A percentile compares a stretch with the other conserved stretches of the same genome.
These are phyloP conservation scores for Amanita subjunquillea DNA, from an alignment of 768 basidiomycete species.

Conservation along the genomic window DNA sequence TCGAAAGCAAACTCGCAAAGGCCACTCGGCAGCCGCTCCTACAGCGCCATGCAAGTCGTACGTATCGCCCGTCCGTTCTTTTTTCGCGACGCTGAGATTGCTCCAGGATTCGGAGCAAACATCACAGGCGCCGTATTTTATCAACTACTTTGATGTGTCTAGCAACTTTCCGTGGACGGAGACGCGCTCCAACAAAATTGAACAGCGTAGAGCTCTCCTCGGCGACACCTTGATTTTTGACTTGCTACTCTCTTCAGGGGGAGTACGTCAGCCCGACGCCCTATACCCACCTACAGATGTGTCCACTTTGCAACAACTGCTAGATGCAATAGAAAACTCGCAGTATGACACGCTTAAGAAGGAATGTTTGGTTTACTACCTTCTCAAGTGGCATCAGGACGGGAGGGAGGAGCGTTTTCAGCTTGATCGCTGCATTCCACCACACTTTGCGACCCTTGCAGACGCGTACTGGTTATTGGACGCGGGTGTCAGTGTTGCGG, in stretches of 20 bases:
- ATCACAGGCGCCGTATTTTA: not conserved
- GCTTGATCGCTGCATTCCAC: conserved; percentile 51
- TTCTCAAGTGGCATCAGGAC: conserved; percentile 73
- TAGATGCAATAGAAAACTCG: conserved; percentile 51
- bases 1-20: not conserved
- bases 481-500: conserved; percentile 51
- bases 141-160: conserved; percentile 3
- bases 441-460: conserved; percentile 66
- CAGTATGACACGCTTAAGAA: conserved; percentile 69
- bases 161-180: conserved; percentile 48
- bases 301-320: conserved; percentile 40
- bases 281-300: conserved; percentile 62
- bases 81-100: not conserved
- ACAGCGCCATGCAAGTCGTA: conserved; percentile 4
- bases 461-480: conserved; percentile 84
- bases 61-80: not conserved
- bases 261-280: conserved; percentile 45
- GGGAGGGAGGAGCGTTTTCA: conserved; percentile 42
- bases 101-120: not conserved
- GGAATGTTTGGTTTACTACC: conserved; percentile 71
- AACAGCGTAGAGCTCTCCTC: conserved; percentile 49
- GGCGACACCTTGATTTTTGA: conserved; percentile 64
- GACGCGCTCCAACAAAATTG: conserved; percentile 44
- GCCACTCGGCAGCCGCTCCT: not conserved
- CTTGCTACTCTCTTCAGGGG: conserved; percentile 56